Conservation (phyloP, 441 rosid species). For the Francoa sonchifolia region DNA sequence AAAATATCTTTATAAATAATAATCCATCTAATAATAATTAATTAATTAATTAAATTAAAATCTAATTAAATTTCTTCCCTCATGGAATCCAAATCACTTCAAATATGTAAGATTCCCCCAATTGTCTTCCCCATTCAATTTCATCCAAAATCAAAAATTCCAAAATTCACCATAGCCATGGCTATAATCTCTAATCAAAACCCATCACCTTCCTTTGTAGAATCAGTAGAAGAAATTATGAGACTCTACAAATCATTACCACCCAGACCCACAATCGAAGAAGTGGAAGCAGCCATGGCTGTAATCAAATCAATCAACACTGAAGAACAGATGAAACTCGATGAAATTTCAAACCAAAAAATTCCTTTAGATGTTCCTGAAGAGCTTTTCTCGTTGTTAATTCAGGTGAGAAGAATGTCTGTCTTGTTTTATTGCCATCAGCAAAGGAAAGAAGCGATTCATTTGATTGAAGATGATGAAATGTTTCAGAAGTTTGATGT, state of each 20-base stretch:
- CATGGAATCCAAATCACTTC: too few species aligned
- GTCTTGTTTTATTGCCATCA: constrained; percentile 35
- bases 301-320: constrained; percentile 25
- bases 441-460: constrained; percentile 41
- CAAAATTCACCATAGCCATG: constrained; percentile 11
- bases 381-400: constrained; percentile 32
- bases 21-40: too few species aligned
- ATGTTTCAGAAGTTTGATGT: constrained; percentile 35
- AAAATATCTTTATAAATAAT: too few species aligned
- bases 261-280: constrained; percentile 40
- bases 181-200: constrained; percentile 14
- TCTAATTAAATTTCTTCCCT: too few species aligned
- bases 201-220: constrained; percentile 28
- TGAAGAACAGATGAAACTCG: constrained; percentile 33
- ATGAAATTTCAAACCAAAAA: constrained; percentile 27
- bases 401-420: constrained; percentile 25
- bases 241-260: constrained; percentile 48
- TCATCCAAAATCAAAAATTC: constrained; percentile 7
- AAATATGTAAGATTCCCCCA: too few species aligned
- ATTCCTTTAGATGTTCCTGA: constrained; percentile 29
- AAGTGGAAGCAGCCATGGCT: constrained; percentile 47
- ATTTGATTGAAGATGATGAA: constrained; percentile 35
- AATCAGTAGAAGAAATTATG: constrained; percentile 40
- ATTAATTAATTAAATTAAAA: too few species aligned
- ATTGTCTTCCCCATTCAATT: too few species aligned